These are phyloP conservation scores for Syzygium malaccense DNA, from an alignment of 441 rosid genomes.

Conservation along the genomic window DNA sequence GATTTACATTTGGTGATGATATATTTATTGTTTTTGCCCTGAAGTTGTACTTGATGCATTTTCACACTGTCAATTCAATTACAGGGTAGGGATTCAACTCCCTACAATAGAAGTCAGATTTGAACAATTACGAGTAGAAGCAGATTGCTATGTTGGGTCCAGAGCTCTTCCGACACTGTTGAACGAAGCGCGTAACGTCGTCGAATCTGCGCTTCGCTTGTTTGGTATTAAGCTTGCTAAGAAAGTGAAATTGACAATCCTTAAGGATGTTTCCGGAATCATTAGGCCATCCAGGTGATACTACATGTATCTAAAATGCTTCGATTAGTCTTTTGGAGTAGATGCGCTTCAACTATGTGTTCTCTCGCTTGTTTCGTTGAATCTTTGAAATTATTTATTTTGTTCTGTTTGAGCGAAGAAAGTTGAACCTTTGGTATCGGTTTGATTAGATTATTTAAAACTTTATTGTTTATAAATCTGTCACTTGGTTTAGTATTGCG, in stretches of 20 bases:
- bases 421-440: background rate
- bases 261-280: slow-evolving; percentile 60
- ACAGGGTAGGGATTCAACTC: slow-evolving; percentile 51
- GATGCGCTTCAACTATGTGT: background rate
- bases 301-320: background rate
- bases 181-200: slow-evolving; percentile 48
- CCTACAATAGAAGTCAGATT: slow-evolving; percentile 61
- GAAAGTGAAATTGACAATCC: slow-evolving; percentile 56
- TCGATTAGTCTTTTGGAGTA: background rate
- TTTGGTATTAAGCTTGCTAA: slow-evolving; percentile 52
- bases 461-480: background rate
- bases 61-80: background rate
- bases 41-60: background rate
- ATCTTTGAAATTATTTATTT: background rate
- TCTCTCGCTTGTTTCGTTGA: background rate
- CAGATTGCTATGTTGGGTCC: slow-evolving; percentile 43
- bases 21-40: background rate
- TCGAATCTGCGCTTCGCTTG: slow-evolving; percentile 44
- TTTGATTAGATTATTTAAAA: background rate
- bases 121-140: slow-evolving; percentile 36
- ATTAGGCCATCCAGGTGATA: slow-evolving; percentile 59
- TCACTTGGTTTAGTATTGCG: background rate
- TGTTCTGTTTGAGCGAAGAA: background rate
- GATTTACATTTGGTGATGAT: background rate
- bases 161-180: slow-evolving; percentile 64